Conservation (phyloP, 495 filamentous ascomycete species). For the Aspergillus incahuasiensis region DNA sequence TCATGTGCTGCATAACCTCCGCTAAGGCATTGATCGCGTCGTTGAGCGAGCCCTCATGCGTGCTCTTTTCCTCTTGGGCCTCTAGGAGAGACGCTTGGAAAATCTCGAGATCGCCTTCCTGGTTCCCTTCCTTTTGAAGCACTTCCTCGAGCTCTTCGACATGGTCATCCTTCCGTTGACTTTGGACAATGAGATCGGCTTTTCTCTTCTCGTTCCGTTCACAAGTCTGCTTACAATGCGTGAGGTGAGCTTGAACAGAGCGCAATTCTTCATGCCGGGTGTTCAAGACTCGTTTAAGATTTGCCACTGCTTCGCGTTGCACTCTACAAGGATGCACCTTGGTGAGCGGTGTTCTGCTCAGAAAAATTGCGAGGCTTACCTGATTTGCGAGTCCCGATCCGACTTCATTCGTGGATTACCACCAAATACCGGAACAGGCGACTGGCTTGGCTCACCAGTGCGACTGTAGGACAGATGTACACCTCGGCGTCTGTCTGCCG, state of each 20-base stretch:
- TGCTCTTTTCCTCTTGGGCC: constrained; percentile 43
- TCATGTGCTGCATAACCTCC: constrained; percentile 39
- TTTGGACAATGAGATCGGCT: constrained; percentile 47
- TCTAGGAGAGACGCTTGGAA: constrained; percentile 52
- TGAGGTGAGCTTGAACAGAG: constrained; percentile 25
- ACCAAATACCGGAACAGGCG: constrained; percentile 47
- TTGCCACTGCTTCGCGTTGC: constrained; percentile 40
- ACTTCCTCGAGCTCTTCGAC: constrained; percentile 55
- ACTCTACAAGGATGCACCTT: constrained; percentile 24
- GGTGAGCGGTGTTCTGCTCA: neutral
- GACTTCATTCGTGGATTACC: constrained; percentile 72
- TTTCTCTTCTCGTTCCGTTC: constrained; percentile 38
- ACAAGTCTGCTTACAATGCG: constrained; percentile 40
- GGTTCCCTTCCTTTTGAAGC: constrained; percentile 53
- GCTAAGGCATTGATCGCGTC: constrained; percentile 52
- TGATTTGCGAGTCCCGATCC: constrained; percentile 64
- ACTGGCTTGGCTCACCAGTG: constrained; percentile 50
- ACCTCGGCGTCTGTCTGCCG: constrained; percentile 57
- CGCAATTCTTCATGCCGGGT: constrained; percentile 31
- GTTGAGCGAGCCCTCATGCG: constrained; percentile 44
- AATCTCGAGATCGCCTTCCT: constrained; percentile 58
- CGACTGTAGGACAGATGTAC: constrained; percentile 54
- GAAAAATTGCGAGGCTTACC: constrained; percentile 25
- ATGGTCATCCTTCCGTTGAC: constrained; percentile 55
- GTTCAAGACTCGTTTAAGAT: constrained; percentile 36